Conservation (phyloP, 139 green algal species). For the Gonium pectorale region DNA sequence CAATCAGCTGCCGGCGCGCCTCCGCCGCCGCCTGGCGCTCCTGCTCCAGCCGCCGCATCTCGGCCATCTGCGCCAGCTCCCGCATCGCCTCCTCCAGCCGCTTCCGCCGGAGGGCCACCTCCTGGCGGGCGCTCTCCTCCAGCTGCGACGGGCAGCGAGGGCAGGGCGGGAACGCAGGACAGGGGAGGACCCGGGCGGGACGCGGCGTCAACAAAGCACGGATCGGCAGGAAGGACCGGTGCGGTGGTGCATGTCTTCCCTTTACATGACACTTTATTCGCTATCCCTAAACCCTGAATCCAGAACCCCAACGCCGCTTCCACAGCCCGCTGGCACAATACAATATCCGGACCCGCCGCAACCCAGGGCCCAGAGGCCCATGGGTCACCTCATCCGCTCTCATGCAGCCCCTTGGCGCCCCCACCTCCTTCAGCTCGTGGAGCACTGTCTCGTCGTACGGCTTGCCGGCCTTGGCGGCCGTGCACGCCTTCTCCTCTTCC, state of each 20-base stretch:
- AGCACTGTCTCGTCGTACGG: slow-evolving; percentile 6
- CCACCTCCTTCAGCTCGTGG: slow-evolving; percentile 16
- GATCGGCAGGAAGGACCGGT: too few relatives aligned
- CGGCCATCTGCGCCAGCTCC: slow-evolving; percentile 7
- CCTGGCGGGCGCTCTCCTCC: background rate
- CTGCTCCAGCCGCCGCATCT: background rate
- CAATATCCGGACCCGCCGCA: too few relatives aligned
- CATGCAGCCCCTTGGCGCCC: too few relatives aligned
- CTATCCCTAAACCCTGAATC: too few relatives aligned
- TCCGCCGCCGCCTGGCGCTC: background rate
- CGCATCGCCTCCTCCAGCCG: slow-evolving; percentile 15
- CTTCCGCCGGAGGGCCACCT: background rate
- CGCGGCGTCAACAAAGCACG: background rate
- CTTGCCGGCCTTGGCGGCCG: background rate
- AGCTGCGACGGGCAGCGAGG: background rate
- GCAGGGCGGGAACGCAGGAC: background rate
- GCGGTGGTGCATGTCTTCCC: too few relatives aligned
- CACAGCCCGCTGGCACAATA: too few relatives aligned
- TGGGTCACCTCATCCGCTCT: too few relatives aligned
- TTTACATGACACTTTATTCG: too few relatives aligned
- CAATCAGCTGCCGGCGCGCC: background rate
- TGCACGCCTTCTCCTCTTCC: slow-evolving; percentile 23
- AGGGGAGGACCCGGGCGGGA: too few relatives aligned
- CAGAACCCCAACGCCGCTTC: too few relatives aligned
- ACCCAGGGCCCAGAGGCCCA: too few relatives aligned